Percentiles rank a stretch among this genome's conserved stretches.
Evolutionary conservation across 129 eudicot species (phyloP).

Genomic region (Chrysanthemum makinoi): DNA sequence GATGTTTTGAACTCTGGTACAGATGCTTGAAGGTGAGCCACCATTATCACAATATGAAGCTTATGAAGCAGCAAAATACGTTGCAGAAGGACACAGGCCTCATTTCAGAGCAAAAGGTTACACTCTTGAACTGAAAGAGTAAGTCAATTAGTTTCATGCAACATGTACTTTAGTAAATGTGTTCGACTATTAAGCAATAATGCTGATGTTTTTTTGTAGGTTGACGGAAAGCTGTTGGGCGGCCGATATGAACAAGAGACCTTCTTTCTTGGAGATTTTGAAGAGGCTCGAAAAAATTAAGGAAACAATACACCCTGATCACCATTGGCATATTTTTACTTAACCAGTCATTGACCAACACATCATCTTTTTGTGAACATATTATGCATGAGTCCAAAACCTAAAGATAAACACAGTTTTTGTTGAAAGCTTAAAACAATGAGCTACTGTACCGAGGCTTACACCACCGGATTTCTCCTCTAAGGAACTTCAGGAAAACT

Average conservation of each 20-base stretch:
- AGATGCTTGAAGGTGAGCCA: slow-evolving; percentile 99
- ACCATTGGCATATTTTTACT: slow-evolving; percentile 75
- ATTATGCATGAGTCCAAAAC: slow-evolving; percentile 7
- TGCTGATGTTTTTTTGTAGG: slow-evolving; percentile 39
- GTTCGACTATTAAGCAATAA: neutral
- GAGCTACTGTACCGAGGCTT: slow-evolving; percentile 16
- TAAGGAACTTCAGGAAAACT: slow-evolving; percentile 25
- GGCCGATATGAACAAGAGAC: slow-evolving; percentile 74
- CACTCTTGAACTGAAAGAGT: slow-evolving; percentile 72
- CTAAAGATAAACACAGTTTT: slow-evolving; percentile 16
- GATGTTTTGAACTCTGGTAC: slow-evolving; percentile 12
- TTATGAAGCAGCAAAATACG: slow-evolving; percentile 91
- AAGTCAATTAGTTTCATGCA: slow-evolving; percentile 37
- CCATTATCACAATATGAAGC: slow-evolving; percentile 79
- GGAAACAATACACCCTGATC: slow-evolving; percentile 56
- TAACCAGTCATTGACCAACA: slow-evolving; percentile 14
- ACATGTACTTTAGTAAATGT: neutral
- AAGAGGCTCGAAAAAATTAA: slow-evolving; percentile 75
- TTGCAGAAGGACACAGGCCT: slow-evolving; percentile 93
- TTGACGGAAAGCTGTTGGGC: slow-evolving; percentile 77
- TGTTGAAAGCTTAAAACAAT: slow-evolving; percentile 8
- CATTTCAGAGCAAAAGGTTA: slow-evolving; percentile 61
- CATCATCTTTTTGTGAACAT: slow-evolving; percentile 27
- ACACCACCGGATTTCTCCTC: slow-evolving; percentile 11
- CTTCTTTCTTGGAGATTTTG: slow-evolving; percentile 73